Conservation (phyloP, 78 protist genomes). For the Blattamonas nauphoetae region DNA sequence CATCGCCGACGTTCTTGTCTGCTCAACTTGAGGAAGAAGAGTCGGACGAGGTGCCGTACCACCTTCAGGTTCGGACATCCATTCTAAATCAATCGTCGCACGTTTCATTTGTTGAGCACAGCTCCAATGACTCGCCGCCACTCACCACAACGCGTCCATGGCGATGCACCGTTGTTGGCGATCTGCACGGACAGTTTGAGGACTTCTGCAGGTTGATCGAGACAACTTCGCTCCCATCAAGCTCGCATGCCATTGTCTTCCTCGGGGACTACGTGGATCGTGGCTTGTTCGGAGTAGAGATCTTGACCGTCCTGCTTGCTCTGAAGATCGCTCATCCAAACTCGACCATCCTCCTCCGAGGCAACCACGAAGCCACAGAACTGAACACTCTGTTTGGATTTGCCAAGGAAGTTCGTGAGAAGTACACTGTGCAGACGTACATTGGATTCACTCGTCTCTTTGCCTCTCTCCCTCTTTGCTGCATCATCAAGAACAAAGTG, state of each 20-base stretch:
- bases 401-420: slow-evolving; percentile 19
- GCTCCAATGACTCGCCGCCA: no score
- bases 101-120: no score
- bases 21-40: no score
- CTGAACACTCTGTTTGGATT: slow-evolving; percentile 40
- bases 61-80: no score
- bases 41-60: no score
- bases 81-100: no score
- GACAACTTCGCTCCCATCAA: neutral
- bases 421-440: neutral
- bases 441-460: neutral
- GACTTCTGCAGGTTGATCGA: slow-evolving; percentile 28
- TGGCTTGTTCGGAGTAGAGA: slow-evolving; percentile 31
- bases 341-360: slow-evolving; percentile 23
- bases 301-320: slow-evolving; percentile 17
- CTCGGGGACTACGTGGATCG: slow-evolving; percentile 45
- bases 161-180: slow-evolving; percentile 36
- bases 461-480: slow-evolving; percentile 25
- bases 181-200: slow-evolving; percentile 42
- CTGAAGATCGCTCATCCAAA: slow-evolving; percentile 19
- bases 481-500: neutral
- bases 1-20: no score
- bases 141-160: no score
- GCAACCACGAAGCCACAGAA: slow-evolving; percentile 45
- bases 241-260: slow-evolving; percentile 15